Conservation (phyloP, 345 rosid species). For the Sonneratia alba region DNA sequence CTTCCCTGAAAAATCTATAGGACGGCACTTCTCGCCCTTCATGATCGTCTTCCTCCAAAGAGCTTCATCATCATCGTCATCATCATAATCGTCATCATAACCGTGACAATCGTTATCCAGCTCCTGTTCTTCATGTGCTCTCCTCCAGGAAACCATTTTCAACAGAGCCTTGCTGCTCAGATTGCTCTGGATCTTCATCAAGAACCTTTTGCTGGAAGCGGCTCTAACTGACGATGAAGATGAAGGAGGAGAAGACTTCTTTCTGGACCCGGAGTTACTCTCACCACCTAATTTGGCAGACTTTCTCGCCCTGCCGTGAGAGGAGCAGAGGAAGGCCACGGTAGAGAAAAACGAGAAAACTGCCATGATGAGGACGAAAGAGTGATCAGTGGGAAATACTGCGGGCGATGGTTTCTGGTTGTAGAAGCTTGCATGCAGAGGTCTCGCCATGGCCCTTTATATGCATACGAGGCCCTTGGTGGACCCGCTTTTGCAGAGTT, state of each 20-base stretch:
- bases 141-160: slow-evolving; percentile 50
- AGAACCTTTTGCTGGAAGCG: slow-evolving; percentile 14
- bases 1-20: slow-evolving; percentile 41
- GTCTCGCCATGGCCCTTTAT: background rate
- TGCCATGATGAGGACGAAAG: background rate
- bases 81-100: slow-evolving; percentile 14
- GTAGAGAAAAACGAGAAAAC: background rate
- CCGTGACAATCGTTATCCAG: slow-evolving; percentile 1
- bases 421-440: background rate
- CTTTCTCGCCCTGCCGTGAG: background rate
- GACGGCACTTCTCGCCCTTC: slow-evolving; percentile 48
- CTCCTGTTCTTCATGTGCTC: background rate
- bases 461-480: too few species aligned
- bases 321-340: background rate
- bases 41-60: slow-evolving; percentile 50
- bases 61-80: slow-evolving; percentile 11
- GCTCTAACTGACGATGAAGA: background rate
- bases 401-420: too few species aligned
- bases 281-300: background rate
- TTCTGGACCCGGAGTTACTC: background rate
- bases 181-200: slow-evolving; percentile 29
- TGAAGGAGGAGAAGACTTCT: background rate
- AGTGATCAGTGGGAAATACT: background rate
- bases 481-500: background rate
- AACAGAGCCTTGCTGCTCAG: slow-evolving; percentile 31